Evolutionary conservation across 306 rosid species (phyloP).

Genomic region (Rosa rugosa): DNA sequence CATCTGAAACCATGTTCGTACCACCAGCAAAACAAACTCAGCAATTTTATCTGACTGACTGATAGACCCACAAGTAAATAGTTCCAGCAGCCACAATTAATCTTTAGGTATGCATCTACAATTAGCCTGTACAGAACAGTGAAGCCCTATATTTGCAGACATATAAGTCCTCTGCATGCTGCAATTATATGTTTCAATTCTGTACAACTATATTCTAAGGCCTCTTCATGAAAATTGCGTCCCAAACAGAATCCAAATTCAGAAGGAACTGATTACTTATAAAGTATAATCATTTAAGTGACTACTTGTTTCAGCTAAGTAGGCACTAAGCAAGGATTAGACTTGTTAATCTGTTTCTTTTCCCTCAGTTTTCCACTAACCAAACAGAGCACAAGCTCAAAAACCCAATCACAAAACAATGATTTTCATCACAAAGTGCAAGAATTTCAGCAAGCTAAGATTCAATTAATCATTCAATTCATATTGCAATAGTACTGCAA

Average conservation of each 20-base stretch:
- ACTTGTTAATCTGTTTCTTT: background rate
- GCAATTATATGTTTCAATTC: background rate
- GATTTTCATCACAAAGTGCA: constrained; percentile 1
- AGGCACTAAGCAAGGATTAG: background rate
- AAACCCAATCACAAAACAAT: constrained; percentile 6
- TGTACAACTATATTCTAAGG: background rate
- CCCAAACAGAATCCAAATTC: background rate
- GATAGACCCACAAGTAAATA: constrained; percentile 6
- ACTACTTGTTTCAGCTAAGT: background rate
- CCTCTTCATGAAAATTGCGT: background rate
- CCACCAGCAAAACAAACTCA: constrained; percentile 10
- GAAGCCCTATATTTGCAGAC: background rate
- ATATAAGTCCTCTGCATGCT: background rate
- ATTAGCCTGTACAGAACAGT: background rate
- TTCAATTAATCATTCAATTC: background rate
- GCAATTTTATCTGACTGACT: background rate
- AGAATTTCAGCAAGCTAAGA: background rate
- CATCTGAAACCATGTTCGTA: constrained; percentile 44
- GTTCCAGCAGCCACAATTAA: background rate
- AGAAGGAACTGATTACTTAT: background rate
- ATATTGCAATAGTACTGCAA: background rate
- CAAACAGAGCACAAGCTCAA: constrained; percentile 17
- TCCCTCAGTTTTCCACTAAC: constrained; percentile 2
- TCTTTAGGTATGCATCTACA: background rate
- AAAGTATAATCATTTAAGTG: background rate